Percentiles rank a stretch among this genome's conserved stretches.
These are phyloP conservation scores for Geum urbanum DNA, from an alignment of 306 rosid species.

Conservation along the genomic window DNA sequence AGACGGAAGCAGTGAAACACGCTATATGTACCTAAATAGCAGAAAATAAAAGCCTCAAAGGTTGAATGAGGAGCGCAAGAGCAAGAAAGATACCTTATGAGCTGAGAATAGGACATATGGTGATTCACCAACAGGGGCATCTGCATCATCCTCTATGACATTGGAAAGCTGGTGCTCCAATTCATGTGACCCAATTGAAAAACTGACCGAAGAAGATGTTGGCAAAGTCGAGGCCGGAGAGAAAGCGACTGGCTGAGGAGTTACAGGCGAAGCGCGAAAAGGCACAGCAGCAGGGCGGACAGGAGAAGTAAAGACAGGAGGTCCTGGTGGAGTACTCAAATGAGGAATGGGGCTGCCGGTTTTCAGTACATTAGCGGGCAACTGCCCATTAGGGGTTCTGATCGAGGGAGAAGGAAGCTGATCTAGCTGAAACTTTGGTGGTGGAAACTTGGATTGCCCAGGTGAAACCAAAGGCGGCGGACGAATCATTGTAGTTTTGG, in stretches of 20 bases:
- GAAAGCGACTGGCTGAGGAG: constrained; percentile 91
- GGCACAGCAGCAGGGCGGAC: constrained; percentile 96
- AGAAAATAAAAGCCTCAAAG: constrained; percentile 8
- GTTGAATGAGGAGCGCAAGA: constrained; percentile 10
- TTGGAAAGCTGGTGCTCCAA: constrained; percentile 58
- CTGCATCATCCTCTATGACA: constrained; percentile 43
- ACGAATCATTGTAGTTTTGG: constrained; percentile 36
- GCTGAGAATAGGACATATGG: constrained; percentile 81
- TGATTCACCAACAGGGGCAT: constrained; percentile 44
- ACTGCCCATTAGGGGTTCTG: constrained; percentile 37
- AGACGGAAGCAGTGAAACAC: not conserved
- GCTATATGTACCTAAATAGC: not conserved
- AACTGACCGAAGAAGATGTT: constrained; percentile 49
- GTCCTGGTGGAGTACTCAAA: constrained; percentile 96
- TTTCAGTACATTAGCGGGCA: constrained; percentile 65
- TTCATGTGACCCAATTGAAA: constrained; percentile 52
- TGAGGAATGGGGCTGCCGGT: constrained; percentile 68
- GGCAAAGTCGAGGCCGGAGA: constrained; percentile 61
- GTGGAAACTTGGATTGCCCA: constrained; percentile 45
- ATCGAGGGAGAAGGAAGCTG: constrained; percentile 49
- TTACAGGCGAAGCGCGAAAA: constrained; percentile 81
- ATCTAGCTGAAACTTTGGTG: constrained; percentile 63
- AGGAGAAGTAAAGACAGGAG: constrained; percentile 88
- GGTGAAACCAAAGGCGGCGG: constrained; percentile 43
- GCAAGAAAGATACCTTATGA: constrained; percentile 56